A percentile compares a stretch with the other conserved stretches of the same genome.
Conservation (phyloP, 2,329 filamentous ascomycete species). For the Lasiodiplodia hormozganensis region DNA sequence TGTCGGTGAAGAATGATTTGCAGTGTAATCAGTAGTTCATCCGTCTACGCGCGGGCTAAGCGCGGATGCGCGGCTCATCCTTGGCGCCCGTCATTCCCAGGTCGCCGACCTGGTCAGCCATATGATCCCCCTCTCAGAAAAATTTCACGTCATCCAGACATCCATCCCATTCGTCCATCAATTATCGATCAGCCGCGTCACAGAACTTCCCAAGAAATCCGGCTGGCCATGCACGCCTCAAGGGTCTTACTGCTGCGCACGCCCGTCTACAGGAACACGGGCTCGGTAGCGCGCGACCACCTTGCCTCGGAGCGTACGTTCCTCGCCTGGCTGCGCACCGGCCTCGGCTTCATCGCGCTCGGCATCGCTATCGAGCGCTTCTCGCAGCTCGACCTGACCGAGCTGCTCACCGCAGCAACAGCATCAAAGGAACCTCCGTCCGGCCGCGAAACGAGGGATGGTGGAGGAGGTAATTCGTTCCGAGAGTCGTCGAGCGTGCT, state of each 20-base stretch:
- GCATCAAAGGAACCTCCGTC: conserved; percentile 40
- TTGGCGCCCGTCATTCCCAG: conserved; percentile 13
- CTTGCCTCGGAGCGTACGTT: conserved; percentile 63
- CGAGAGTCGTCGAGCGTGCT: conserved; percentile 33
- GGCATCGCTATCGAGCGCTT: conserved; percentile 54
- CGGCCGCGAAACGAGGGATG: conserved; percentile 30
- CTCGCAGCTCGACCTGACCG: conserved; percentile 53
- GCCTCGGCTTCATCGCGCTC: conserved; percentile 60
- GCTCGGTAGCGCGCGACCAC: conserved; percentile 59
- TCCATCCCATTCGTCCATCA: not conserved
- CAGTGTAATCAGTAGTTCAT: too few species aligned
- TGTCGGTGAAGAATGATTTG: too few species aligned
- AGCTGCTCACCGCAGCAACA: conserved; percentile 34
- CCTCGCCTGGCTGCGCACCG: conserved; percentile 60
- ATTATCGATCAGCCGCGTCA: not conserved
- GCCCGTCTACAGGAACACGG: conserved; percentile 51
- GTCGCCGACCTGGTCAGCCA: not conserved
- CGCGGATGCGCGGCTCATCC: not conserved
- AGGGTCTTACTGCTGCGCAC: conserved; percentile 25
- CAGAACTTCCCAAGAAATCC: too few species aligned
- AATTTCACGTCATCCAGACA: not conserved
- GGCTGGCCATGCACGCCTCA: conserved; percentile 29
- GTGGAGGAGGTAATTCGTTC: not conserved
- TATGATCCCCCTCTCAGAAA: not conserved
- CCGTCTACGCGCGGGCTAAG: not conserved